Evolutionary conservation across 2,329 filamentous ascomycete species (phyloP), one percentile per base, ranked within the genome.

Genomic region (Grosmannia serpens): DNA sequence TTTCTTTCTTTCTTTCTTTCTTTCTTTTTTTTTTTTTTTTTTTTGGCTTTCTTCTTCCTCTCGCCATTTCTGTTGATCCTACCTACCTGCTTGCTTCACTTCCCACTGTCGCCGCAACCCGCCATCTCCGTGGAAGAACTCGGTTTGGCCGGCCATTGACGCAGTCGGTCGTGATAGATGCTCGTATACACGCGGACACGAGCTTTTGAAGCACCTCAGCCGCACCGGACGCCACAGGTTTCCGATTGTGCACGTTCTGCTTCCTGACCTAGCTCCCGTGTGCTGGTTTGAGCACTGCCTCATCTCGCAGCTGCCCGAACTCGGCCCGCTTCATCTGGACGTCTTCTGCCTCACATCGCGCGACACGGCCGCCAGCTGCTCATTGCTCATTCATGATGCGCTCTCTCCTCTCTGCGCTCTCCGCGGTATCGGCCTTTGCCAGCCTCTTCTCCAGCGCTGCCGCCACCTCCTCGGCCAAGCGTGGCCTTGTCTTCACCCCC

Each of bases 401-500:
- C n/a, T 17, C 22, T 7, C 13, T 35, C 22, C 5, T 11, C 35
- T 27, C 35, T 41, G 5, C 11, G 13, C 35, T 22, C 26, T 46
- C 46, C 38, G 27, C 31, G 3, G 13, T 6, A 15, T 17, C 35
- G 15, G 35, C 35, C 5, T 17, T 38, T 3, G 26, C 50, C 63
- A 8, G 10, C n/a, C 20, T 29, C 27, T 59, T 57, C 3, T 22
- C 53, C 17, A 13, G 53, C 6, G 44, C 63, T 13, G 55, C 67
- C 38, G 64, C 65, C n/a, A 64, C 65, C 6, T 70, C 53, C 35
- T 77, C 78, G 7, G 66, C 75, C 20, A 91, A 91, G 70, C 86
- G 89, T 64, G 88, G 88, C 31, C 84, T 94, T 56, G 80, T 84
- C 66, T 88, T 85, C 70, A 80, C 88, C 22, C 78, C 82, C 8